A percentile compares a stretch with the other conserved stretches of the same genome.
Conservation (phyloP, 257 asterid genomes). For the Plantago elongata region DNA sequence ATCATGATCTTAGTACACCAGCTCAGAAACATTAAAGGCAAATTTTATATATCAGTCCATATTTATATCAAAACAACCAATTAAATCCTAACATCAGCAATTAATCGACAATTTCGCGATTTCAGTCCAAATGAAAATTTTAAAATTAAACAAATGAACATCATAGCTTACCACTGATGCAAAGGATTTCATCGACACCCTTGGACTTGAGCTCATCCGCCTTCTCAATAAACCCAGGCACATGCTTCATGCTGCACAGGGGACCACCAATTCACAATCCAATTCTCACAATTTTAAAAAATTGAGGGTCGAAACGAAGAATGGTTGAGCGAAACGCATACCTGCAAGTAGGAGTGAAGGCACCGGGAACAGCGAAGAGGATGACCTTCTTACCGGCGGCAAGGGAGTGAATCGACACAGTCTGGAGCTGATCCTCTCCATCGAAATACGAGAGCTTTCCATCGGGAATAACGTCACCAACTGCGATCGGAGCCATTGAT, state of each 20-base stretch:
- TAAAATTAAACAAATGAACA: not conserved
- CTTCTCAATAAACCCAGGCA: conserved; percentile 84
- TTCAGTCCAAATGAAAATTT: too few species aligned
- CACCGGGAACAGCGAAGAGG: conserved; percentile 86
- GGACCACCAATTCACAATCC: not conserved
- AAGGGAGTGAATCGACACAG: conserved; percentile 63
- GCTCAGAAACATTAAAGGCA: too few species aligned
- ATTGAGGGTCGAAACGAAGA: not conserved
- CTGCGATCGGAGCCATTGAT: conserved; percentile 71
- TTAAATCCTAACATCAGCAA: too few species aligned
- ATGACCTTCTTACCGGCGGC: conserved; percentile 72
- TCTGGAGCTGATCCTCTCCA: conserved; percentile 65
- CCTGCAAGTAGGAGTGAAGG: conserved; percentile 98
- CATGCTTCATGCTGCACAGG: conserved; percentile 68
- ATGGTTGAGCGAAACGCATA: conserved; percentile 1
- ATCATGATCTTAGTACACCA: too few species aligned
- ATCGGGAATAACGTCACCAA: conserved; percentile 65
- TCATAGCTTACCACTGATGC: conserved; percentile 50
- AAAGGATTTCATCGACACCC: conserved; percentile 66
- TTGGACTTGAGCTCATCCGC: conserved; percentile 72
- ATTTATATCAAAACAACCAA: too few species aligned
- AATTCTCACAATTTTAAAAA: not conserved
- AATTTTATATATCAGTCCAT: too few species aligned
- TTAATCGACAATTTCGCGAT: too few species aligned
- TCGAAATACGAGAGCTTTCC: conserved; percentile 68